Base-by-base conservation (phyloP, 371 early-diverging fungal genomes). In the Mortierella polycephala region DNA sequence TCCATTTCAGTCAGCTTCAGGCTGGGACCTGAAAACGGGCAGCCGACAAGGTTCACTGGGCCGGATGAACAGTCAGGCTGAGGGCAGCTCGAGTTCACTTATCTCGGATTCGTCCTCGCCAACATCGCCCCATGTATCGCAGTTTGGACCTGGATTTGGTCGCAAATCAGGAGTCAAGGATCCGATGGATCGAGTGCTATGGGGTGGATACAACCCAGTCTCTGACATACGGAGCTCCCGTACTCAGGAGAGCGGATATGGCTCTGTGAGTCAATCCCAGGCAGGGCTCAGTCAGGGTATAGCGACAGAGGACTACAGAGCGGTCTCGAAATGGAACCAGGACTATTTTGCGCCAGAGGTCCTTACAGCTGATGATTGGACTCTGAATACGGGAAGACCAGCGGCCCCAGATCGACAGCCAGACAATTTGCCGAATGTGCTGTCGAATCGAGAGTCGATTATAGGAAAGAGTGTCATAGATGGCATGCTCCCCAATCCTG, bases 31-130 rank as follows among this genome's bases (percentile, higher is more conserved):
- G 13, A 73, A 66, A 57, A 59, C 73, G 1, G 60, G 72, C 16
- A 67, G 62, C 14, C 66, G 80, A 1, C 80, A 69, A 8, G 74
- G 80, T 0, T 30, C 80, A 0, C 23, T 79, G 21, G 69, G 70
- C 23, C 65, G 80, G n/a, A 58, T 69, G 73, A 60, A 69, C n/a
- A 67, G 73, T 23, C 80, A 79, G 37, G 69, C 80, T 0, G 73
- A 73, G 18, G 57, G 69, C 9, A 72, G 80, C 53, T 62, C 69
- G 0, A 66, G 65, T 12, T 79, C 73, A 1, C 57, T 79, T 44
- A 51, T 55, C 39, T 72, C 73, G 2, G 63, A 73, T 40, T 30
- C 69, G 1, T 60, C 80, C 0, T 79, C 80, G 0, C 73, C 80
- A 7, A 79, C 69, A 0, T 79, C 80, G 20, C 74, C 80, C 13